These are phyloP conservation scores for Trichoderma breve DNA, from an alignment of 2,329 filamentous ascomycete species.

Conservation along the genomic window DNA sequence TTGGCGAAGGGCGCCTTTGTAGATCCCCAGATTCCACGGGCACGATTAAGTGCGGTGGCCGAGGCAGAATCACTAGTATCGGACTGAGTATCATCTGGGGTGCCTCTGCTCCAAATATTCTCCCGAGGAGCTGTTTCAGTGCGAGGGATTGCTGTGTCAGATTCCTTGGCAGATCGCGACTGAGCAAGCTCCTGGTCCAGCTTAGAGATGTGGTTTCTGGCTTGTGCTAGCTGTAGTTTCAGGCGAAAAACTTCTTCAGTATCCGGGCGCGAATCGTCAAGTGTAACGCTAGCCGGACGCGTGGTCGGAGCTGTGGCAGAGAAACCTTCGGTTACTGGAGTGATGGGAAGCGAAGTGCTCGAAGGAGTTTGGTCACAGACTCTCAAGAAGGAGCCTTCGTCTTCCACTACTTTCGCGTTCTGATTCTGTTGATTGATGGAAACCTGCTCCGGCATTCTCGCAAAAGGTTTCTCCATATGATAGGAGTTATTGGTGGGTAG, in stretches of 20 bases:
- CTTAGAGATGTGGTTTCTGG: slow-evolving; percentile 66
- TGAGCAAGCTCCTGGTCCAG: slow-evolving; percentile 71
- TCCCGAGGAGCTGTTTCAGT: slow-evolving; percentile 35
- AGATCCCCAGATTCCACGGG: slow-evolving; percentile 56
- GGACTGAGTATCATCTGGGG: slow-evolving; percentile 54
- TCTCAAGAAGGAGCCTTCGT: slow-evolving; percentile 36
- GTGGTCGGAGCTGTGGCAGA: slow-evolving; percentile 48
- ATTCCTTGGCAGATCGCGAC: slow-evolving; percentile 58
- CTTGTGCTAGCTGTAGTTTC: slow-evolving; percentile 68
- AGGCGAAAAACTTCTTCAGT: slow-evolving; percentile 64
- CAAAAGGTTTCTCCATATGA: slow-evolving; percentile 69
- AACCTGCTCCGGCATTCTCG: slow-evolving; percentile 69
- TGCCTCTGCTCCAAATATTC: slow-evolving; percentile 47
- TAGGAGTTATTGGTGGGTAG: slow-evolving; percentile 40
- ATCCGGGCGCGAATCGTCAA: slow-evolving; percentile 42
- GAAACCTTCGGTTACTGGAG: slow-evolving; percentile 58
- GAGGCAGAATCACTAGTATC: slow-evolving; percentile 57
- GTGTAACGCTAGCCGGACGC: slow-evolving; percentile 50
- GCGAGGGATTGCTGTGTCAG: slow-evolving; percentile 28
- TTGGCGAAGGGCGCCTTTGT: slow-evolving; percentile 43
- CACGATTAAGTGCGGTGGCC: slow-evolving; percentile 50
- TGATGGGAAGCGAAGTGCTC: slow-evolving; percentile 61
- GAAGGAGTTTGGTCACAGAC: slow-evolving; percentile 49
- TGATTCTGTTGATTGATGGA: slow-evolving; percentile 59
- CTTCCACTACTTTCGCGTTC: slow-evolving; percentile 45